Percentiles rank a stretch among this genome's conserved stretches.
Evolutionary conservation across 2,329 filamentous ascomycete genomes (phyloP).

Genomic region (Fusarium protoensiforme): DNA sequence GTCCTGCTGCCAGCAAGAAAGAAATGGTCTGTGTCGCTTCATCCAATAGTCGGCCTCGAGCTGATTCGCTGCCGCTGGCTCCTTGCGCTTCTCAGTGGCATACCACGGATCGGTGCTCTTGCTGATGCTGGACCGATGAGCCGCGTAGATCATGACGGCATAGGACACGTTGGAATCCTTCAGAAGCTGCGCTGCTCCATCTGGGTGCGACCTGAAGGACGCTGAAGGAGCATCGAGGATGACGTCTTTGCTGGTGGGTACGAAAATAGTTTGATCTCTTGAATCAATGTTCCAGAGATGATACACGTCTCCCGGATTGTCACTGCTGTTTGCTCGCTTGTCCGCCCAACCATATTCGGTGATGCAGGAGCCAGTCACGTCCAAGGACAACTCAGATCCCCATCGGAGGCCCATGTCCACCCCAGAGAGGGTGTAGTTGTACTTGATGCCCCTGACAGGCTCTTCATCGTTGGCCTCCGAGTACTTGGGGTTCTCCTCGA

Average conservation of each 20-base stretch:
- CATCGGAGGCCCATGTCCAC: neutral
- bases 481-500: neutral
- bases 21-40: neutral
- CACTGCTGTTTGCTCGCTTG: neutral
- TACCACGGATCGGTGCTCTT: neutral
- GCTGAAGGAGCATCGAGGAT: neutral
- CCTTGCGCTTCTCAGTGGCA: neutral
- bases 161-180: neutral
- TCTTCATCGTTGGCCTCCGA: neutral
- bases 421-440: neutral
- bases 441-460: neutral
- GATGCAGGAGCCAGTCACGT: neutral
- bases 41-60: neutral
- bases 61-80: neutral
- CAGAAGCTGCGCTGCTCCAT: neutral
- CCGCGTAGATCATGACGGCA: neutral
- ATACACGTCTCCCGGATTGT: neutral
- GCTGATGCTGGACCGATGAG: neutral
- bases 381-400: neutral
- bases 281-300: neutral
- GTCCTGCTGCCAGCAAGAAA: neutral
- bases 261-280: neutral
- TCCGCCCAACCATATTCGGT: neutral
- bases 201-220: neutral
- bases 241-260: neutral